Percentiles rank a stretch among this genome's conserved stretches.
Evolutionary conservation across 2,329 filamentous ascomycete species (phyloP).

Genomic region (Pyricularia grisea): DNA sequence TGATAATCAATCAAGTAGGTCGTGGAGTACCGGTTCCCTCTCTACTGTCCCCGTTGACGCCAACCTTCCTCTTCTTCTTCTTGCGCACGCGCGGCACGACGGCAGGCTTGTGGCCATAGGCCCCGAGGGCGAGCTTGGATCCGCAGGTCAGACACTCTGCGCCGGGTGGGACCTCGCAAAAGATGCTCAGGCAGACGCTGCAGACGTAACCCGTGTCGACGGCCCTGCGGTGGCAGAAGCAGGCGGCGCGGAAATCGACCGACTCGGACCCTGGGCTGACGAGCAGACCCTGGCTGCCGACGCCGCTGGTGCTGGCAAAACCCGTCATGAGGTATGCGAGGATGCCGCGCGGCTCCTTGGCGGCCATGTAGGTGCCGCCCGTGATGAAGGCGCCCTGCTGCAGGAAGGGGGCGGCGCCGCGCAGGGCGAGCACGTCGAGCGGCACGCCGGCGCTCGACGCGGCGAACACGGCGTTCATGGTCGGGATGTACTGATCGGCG

Average conservation of each 20-base stretch:
- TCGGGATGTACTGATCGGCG: conserved; percentile 88
- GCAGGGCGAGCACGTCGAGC: conserved; percentile 83
- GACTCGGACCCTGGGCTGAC: conserved; percentile 73
- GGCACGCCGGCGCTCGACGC: conserved; percentile 81
- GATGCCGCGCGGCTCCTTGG: conserved; percentile 56
- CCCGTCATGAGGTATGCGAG: conserved; percentile 93
- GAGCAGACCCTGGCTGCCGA: conserved; percentile 28
- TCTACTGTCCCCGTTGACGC: conserved; percentile 37
- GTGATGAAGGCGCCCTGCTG: conserved; percentile 74
- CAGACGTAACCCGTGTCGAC: conserved; percentile 93
- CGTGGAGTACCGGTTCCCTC: conserved; percentile 47
- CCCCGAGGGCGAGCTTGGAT: conserved; percentile 64
- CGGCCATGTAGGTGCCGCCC: conserved; percentile 44
- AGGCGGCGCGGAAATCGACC: conserved; percentile 96
- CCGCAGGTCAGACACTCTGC: conserved; percentile 76
- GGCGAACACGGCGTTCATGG: conserved; percentile 98
- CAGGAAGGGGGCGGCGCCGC: conserved; percentile 80
- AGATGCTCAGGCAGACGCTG: conserved; percentile 92
- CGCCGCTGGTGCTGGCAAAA: conserved; percentile 40
- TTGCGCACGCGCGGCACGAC: conserved; percentile 64
- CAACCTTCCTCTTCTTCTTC: conserved; percentile 58
- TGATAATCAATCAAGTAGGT: not conserved
- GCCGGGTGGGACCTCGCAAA: conserved; percentile 56
- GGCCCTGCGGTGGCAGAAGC: conserved; percentile 88
- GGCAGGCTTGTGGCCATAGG: conserved; percentile 68